Conservation (phyloP, 2,329 filamentous ascomycete genomes). For the Lachnellula hyalina region DNA sequence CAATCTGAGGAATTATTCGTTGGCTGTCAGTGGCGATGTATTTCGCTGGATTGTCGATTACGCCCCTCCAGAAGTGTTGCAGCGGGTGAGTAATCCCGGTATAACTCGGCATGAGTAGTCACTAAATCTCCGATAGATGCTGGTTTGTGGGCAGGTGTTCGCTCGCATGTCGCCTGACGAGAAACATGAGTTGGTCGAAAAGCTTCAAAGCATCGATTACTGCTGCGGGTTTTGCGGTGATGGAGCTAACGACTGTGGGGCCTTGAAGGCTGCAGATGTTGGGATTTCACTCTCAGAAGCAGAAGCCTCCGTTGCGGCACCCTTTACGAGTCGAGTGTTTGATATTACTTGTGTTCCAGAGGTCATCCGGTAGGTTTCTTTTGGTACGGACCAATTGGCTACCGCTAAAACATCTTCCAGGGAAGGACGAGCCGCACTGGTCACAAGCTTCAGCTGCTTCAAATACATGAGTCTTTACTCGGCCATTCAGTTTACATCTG, state of each 20-base stretch:
- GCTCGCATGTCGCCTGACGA: constrained; percentile 98
- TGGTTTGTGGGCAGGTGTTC: constrained; percentile 87
- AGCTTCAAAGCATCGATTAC: constrained; percentile 92
- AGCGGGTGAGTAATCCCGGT: constrained; percentile 45
- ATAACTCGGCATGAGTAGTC: background rate
- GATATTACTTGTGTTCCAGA: constrained; percentile 94
- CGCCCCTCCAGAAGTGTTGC: constrained; percentile 72
- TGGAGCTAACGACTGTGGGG: constrained; percentile 95
- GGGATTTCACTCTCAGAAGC: constrained; percentile 96
- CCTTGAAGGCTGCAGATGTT: constrained; percentile 93
- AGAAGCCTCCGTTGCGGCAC: constrained; percentile 95
- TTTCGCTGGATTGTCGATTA: constrained; percentile 97
- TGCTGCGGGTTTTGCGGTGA: constrained; percentile 95
- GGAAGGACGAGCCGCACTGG: constrained; percentile 87
- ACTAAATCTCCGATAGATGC: constrained; percentile 54
- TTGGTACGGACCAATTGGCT: background rate
- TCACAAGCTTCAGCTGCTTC: constrained; percentile 99
- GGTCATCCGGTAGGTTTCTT: constrained; percentile 63
- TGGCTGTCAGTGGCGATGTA: constrained; percentile 87
- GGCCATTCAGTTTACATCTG: constrained; percentile 97
- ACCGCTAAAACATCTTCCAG: constrained; percentile 33
- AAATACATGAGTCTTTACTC: constrained; percentile 99
- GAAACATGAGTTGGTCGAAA: constrained; percentile 96
- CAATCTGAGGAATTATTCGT: constrained; percentile 76
- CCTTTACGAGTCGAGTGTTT: constrained; percentile 91